A percentile compares a stretch with the other conserved stretches of the same genome.
phyloP scores from a whole-genome alignment of 768 basidiomycete species.

The Phylloporus sp. region DNA sequence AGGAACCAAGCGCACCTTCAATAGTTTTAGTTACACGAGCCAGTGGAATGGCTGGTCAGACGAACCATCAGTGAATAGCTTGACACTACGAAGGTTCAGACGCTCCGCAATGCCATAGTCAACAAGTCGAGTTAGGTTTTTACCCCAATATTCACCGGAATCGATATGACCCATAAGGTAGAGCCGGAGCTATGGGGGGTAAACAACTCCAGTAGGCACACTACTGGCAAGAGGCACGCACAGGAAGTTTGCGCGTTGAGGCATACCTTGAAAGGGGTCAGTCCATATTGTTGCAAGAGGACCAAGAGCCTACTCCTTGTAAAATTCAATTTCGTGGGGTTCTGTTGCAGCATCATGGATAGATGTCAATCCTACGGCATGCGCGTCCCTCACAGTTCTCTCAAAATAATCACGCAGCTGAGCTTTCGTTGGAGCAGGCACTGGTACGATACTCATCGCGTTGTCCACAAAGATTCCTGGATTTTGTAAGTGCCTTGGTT shows the following conservation, averaged over 20 bases:
- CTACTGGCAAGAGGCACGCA: conserved; percentile 30
- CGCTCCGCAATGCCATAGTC: conserved; percentile 54
- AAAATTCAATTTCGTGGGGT: conserved; percentile 56
- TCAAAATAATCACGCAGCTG: conserved; percentile 62
- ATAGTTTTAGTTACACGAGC: conserved; percentile 3
- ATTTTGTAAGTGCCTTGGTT: background rate
- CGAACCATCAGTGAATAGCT: conserved; percentile 73
- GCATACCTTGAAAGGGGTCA: conserved; percentile 51
- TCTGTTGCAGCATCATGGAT: conserved; percentile 77
- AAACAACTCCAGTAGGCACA: background rate
- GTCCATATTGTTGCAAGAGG: background rate
- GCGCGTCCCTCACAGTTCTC: conserved; percentile 61
- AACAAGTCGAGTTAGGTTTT: conserved; percentile 52
- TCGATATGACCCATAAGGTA: conserved; percentile 57
- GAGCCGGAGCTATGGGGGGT: conserved; percentile 45
- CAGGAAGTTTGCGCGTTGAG: conserved; percentile 63
- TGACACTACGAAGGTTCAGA: conserved; percentile 62
- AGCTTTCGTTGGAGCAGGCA: conserved; percentile 55
- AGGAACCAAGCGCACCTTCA: conserved; percentile 82
- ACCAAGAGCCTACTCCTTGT: conserved; percentile 47
- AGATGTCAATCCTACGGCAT: conserved; percentile 77
- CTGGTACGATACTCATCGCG: conserved; percentile 72
- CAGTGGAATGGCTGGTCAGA: background rate
- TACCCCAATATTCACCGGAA: conserved; percentile 63
- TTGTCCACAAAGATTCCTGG: conserved; percentile 81